phyloP scores from a whole-genome alignment of 2,329 filamentous ascomycete genomes.

The Hansfordia pulvinata region DNA sequence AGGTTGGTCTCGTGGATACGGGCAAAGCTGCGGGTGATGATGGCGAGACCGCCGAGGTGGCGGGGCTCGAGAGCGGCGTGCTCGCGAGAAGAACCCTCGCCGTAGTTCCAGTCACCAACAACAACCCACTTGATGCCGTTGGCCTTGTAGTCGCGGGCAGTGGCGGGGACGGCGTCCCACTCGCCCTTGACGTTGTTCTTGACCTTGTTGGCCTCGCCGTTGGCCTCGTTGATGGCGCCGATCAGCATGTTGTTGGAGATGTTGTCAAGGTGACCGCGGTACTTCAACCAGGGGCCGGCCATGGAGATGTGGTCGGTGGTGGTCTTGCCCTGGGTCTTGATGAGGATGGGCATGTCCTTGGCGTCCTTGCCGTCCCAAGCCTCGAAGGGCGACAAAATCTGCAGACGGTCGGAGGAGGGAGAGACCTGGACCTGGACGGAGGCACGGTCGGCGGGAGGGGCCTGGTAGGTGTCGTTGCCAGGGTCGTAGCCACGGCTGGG shows the following conservation, averaged over 20 bases:
- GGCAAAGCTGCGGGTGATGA: slow-evolving; percentile 90
- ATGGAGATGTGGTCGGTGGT: slow-evolving; percentile 97
- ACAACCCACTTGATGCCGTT: slow-evolving; percentile 96
- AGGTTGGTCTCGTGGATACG: slow-evolving; percentile 99
- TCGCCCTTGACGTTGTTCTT: slow-evolving; percentile 79
- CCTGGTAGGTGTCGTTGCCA: slow-evolving; percentile 89
- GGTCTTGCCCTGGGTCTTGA: slow-evolving; percentile 94
- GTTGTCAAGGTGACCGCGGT: slow-evolving; percentile 97
- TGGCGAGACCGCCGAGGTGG: slow-evolving; percentile 91
- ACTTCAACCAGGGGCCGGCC: slow-evolving; percentile 96
- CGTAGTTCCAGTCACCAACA: slow-evolving; percentile 99
- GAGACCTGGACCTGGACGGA: slow-evolving; percentile 69
- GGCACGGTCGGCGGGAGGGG: slow-evolving; percentile 68
- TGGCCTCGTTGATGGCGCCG: slow-evolving; percentile 89
- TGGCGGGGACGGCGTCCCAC: slow-evolving; percentile 79
- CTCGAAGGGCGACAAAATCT: slow-evolving; percentile 75
- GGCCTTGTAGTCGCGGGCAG: slow-evolving; percentile 96
- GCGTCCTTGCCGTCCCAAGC: slow-evolving; percentile 91
- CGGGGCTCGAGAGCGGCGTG: slow-evolving; percentile 95
- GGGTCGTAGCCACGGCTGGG: slow-evolving; percentile 76
- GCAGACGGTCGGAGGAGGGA: slow-evolving; percentile 84
- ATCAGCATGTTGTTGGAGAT: slow-evolving; percentile 99
- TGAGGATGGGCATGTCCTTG: slow-evolving; percentile 72
- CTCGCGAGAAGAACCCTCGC: slow-evolving; percentile 94
- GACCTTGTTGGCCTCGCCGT: slow-evolving; percentile 95